Conservation (phyloP, 306 rosid genomes). For the Rubus parviflorus region DNA sequence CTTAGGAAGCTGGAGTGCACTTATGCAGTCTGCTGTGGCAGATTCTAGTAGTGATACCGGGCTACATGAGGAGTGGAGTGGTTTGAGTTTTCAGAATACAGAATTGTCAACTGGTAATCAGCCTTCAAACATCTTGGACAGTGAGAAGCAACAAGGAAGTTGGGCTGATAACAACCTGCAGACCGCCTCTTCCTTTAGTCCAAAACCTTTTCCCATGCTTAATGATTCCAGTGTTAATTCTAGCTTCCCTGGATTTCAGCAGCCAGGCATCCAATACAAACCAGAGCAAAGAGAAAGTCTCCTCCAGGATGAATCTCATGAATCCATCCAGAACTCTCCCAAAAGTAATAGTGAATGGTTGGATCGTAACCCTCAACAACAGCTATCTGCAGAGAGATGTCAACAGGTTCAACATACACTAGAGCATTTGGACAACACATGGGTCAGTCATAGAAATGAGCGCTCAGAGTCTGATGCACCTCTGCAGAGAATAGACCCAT, state of each 20-base stretch:
- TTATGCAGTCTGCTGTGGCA: slow-evolving; percentile 67
- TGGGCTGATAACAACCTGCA: slow-evolving; percentile 55
- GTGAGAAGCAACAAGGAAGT: slow-evolving; percentile 45
- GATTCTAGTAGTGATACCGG: slow-evolving; percentile 66
- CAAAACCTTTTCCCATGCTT: slow-evolving; percentile 37
- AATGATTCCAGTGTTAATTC: slow-evolving; percentile 46
- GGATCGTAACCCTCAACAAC: slow-evolving; percentile 35
- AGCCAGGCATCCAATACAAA: slow-evolving; percentile 33
- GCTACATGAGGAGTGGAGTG: slow-evolving; percentile 65
- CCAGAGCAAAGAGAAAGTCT: slow-evolving; percentile 40
- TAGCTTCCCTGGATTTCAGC: slow-evolving; percentile 52
- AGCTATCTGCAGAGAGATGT: slow-evolving; percentile 24
- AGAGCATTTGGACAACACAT: slow-evolving; percentile 28
- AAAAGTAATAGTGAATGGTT: slow-evolving; percentile 33
- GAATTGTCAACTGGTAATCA: slow-evolving; percentile 54
- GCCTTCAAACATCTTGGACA: slow-evolving; percentile 46
- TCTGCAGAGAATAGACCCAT: slow-evolving; percentile 31
- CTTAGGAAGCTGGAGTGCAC: slow-evolving; percentile 63
- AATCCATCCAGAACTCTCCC: slow-evolving; percentile 39
- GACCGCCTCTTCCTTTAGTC: slow-evolving; percentile 43
- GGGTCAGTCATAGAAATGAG: slow-evolving; percentile 41
- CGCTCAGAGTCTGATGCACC: slow-evolving; percentile 32
- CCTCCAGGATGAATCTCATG: slow-evolving; percentile 39
- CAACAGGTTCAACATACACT: slow-evolving; percentile 31
- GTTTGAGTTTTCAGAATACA: slow-evolving; percentile 56